Evolutionary conservation across 1,139 yeast species (phyloP), one percentile per base, ranked within the genome.

Genomic region (Yamadazyma pseudoaaseri): DNA sequence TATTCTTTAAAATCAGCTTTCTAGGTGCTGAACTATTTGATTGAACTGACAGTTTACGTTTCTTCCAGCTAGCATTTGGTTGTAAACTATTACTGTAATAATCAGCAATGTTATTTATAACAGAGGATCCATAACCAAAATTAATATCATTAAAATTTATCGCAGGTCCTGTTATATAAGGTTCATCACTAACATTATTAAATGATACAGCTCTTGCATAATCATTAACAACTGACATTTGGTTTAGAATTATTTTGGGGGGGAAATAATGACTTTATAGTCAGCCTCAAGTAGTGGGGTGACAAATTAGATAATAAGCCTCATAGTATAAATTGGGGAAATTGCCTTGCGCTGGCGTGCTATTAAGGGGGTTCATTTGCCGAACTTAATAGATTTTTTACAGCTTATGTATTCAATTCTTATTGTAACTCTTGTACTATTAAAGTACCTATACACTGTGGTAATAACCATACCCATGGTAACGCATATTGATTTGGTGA

Each of bases 131-230:
- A 33, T 48, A 48, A 3, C 53, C 54, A 29, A 44, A 49, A 17
- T 45, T 48, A 27, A 41, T 41, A 26, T 44, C 48, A 21, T 36
- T 34, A 18, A 42, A 41, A 22, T 36, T 28, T 12, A 39, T 20
- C 6, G 26, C 20, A 10, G 31, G 31, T 20, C n/a, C 9, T 9
- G 29, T 16, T 20, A 30, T 35, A 27, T 13, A 8, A 9, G 29
- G 23, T 20, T 33, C 37, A 12, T 20, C 22, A 7, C 56, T 52
- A 32, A 69, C 44, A 42, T 67, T 70, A 44, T 66, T 67, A 51
- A 70, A 70, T n/a, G 73, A 66, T 2, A 70, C 76, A 37, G 73
- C 49, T 42, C 73, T 46, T 7, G 64, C 43, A 45, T 35, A 38
- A 6, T 31, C 39, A 30, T 30, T 32, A 6, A 36, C 30, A 16